Conservation (phyloP, 2,329 filamentous ascomycete species). For the Sporothrix schenckii region DNA sequence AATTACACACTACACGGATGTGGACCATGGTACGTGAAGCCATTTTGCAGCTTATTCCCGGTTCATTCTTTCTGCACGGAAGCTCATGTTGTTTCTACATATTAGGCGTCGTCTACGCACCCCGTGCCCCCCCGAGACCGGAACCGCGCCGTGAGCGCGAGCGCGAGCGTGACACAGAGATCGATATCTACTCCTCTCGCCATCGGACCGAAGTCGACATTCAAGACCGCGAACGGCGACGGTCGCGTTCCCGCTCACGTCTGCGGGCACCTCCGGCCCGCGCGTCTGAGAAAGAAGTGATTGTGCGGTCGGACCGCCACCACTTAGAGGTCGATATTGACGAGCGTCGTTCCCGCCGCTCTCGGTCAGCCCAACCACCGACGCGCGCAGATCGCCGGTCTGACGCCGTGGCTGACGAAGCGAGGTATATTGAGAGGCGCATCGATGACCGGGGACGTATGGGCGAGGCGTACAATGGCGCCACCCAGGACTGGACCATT, state of each 20-base stretch:
- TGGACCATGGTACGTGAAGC: slow-evolving; percentile 74
- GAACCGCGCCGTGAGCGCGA: slow-evolving; percentile 41
- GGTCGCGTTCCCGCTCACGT: slow-evolving; percentile 45
- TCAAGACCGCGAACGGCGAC: slow-evolving; percentile 49
- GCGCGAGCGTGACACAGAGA: slow-evolving; percentile 59
- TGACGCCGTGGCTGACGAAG: slow-evolving; percentile 65
- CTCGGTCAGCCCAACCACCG: slow-evolving; percentile 50
- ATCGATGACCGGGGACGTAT: slow-evolving; percentile 65
- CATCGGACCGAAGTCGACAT: slow-evolving; percentile 63
- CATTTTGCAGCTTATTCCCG: background rate
- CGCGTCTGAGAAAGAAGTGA: slow-evolving; percentile 65
- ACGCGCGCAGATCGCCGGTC: slow-evolving; percentile 43
- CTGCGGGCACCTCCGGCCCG: slow-evolving; percentile 43
- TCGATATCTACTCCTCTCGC: slow-evolving; percentile 61
- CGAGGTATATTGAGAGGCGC: slow-evolving; percentile 60
- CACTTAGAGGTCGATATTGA: slow-evolving; percentile 52
- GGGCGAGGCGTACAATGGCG: slow-evolving; percentile 74
- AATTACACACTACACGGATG: slow-evolving; percentile 83
- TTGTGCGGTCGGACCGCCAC: slow-evolving; percentile 62
- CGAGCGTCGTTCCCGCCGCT: slow-evolving; percentile 39
- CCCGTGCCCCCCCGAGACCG: slow-evolving; percentile 54
- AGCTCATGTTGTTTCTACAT: background rate
- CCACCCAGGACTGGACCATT: slow-evolving; percentile 76
- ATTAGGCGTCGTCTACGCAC: slow-evolving; percentile 53
- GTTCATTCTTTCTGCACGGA: background rate